These are phyloP conservation scores for Rhodamnia rubescens DNA, from an alignment of 345 rosid genomes.

Conservation along the genomic window DNA sequence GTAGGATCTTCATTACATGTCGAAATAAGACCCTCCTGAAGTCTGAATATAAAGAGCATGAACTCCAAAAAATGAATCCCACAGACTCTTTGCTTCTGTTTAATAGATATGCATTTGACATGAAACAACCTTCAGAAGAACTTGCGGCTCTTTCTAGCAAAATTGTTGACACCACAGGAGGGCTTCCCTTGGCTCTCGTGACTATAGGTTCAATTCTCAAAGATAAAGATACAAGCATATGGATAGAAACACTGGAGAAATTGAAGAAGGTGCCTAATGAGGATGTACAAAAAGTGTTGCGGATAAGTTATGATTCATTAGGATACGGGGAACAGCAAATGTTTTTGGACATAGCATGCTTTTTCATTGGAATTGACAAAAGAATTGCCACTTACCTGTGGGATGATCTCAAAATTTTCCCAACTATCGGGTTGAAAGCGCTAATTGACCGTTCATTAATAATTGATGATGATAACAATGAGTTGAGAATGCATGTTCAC, in stretches of 20 bases:
- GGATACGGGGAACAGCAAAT: neutral
- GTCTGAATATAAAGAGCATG: rapidly evolving
- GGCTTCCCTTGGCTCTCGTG: neutral
- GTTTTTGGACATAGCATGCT: neutral
- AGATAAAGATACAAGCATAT: rapidly evolving
- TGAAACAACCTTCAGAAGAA: rapidly evolving
- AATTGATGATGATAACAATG: neutral
- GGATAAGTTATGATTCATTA: neutral
- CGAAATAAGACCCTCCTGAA: neutral
- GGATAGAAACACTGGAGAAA: rapidly evolving
- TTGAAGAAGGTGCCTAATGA: neutral
- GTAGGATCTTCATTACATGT: neutral
- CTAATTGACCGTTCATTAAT: neutral
- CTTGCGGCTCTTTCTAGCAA: rapidly evolving
- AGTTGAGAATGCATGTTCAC: neutral
- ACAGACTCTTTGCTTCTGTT: rapidly evolving
- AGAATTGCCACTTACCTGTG: neutral
- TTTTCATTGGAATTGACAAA: neutral
- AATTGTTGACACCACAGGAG: neutral
- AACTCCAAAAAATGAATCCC: rapidly evolving
- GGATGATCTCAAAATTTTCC: neutral
- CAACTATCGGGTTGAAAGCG: rapidly evolving
- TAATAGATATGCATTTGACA: rapidly evolving
- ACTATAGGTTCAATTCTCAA: neutral
- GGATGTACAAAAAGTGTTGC: neutral